phyloP scores from a whole-genome alignment of 345 rosid species.

The Lumnitzera racemosa region DNA sequence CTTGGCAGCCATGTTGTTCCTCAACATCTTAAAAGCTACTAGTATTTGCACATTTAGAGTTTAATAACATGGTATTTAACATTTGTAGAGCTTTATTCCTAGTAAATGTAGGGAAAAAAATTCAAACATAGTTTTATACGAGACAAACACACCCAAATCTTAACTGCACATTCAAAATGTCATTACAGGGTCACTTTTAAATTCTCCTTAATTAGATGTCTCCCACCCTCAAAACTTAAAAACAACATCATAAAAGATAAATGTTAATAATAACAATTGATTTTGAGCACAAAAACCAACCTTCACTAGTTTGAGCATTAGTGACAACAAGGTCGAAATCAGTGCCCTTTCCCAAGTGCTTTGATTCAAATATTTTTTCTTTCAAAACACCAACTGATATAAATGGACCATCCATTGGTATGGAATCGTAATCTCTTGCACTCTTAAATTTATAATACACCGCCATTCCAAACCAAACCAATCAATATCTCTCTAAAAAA shows the following conservation, averaged over 20 bases:
- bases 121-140: too few relatives aligned
- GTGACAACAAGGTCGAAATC: conserved; percentile 97
- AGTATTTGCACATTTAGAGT: too few relatives aligned
- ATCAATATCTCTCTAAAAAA: neutral
- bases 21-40: too few relatives aligned
- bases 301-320: conserved; percentile 98
- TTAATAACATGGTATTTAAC: too few relatives aligned
- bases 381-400: conserved; percentile 94
- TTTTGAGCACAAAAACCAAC: conserved; percentile 55
- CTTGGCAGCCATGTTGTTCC: too few relatives aligned
- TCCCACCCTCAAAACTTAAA: conserved; percentile 1
- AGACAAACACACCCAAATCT: too few relatives aligned
- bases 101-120: too few relatives aligned
- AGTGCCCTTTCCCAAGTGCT: conserved; percentile 98
- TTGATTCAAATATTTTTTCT: conserved; percentile 98
- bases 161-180: too few relatives aligned
- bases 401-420: conserved; percentile 94
- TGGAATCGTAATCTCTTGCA: conserved; percentile 94
- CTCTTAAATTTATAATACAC: conserved; percentile 99
- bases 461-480: conserved; percentile 48
- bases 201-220: neutral
- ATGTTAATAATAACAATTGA: conserved; percentile 1
- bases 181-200: too few relatives aligned
- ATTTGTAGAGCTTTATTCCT: too few relatives aligned
- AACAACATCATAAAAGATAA: neutral